These are phyloP conservation scores for Clavispora phyllophila DNA, from an alignment of 805 yeast genomes.

Conservation along the genomic window DNA sequence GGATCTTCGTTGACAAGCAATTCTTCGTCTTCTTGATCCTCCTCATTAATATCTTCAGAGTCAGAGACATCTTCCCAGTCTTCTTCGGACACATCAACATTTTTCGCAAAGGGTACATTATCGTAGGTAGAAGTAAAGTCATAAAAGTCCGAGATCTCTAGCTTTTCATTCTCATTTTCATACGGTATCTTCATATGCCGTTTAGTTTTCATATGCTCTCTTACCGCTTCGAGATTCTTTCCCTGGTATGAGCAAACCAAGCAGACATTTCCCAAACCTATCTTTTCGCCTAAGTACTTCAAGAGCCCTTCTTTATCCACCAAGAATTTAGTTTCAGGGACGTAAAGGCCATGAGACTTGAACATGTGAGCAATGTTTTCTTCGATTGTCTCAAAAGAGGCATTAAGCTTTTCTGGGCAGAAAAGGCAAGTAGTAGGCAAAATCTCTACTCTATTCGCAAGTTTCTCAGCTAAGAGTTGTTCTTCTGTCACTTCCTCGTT, in stretches of 20 bases:
- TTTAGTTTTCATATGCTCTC: slow-evolving; percentile 83
- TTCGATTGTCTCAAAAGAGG: slow-evolving; percentile 33
- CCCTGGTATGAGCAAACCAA: slow-evolving; percentile 81
- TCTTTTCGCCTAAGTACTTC: slow-evolving; percentile 70
- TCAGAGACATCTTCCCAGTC: slow-evolving; percentile 42
- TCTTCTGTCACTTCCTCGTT: slow-evolving; percentile 34
- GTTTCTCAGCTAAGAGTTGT: slow-evolving; percentile 39
- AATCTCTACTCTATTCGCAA: slow-evolving; percentile 42
- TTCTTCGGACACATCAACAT: slow-evolving; percentile 18
- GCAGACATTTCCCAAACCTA: slow-evolving; percentile 81
- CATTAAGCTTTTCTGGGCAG: slow-evolving; percentile 35
- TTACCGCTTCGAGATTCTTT: slow-evolving; percentile 73
- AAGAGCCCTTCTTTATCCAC: slow-evolving; percentile 67
- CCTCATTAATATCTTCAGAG: slow-evolving; percentile 16
- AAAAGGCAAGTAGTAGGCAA: slow-evolving; percentile 48
- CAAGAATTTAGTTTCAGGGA: slow-evolving; percentile 77
- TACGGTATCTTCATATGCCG: slow-evolving; percentile 88
- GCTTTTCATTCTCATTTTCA: slow-evolving; percentile 72
- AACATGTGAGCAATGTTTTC: slow-evolving; percentile 67
- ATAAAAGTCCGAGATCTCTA: slow-evolving; percentile 73
- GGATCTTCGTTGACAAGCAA: slow-evolving; percentile 23
- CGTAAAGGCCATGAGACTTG: slow-evolving; percentile 72
- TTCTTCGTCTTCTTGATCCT: slow-evolving; percentile 22
- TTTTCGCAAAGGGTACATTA: slow-evolving; percentile 10
- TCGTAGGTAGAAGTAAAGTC: slow-evolving; percentile 70